Evolutionary conservation across 208 protist genomes (phyloP).

Genomic region (Phytomonas francai): DNA sequence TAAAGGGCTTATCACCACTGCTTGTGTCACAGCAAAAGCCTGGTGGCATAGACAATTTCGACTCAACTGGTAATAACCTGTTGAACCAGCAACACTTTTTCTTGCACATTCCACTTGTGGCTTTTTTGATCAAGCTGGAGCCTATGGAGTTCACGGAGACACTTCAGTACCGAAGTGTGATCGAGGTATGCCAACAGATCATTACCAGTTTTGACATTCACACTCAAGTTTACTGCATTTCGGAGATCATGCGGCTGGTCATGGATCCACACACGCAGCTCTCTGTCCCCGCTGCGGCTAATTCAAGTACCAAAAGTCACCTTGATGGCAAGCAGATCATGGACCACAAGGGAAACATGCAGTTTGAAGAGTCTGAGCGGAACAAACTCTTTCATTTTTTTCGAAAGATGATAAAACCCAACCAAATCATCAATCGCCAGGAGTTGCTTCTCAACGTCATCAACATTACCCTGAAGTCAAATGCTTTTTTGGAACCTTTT

Average conservation of each 20-base stretch:
- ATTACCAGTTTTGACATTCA: constrained; percentile 71
- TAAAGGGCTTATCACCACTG: constrained; percentile 64
- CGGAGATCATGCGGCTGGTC: constrained; percentile 75
- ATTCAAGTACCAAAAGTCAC: not conserved
- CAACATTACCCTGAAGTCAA: constrained; percentile 78
- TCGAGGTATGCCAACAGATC: constrained; percentile 70
- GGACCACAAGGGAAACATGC: not conserved
- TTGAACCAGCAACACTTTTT: constrained; percentile 15
- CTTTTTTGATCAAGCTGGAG: constrained; percentile 74
- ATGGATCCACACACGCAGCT: constrained; percentile 59
- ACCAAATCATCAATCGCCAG: constrained; percentile 86
- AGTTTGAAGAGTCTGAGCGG: constrained; percentile 17
- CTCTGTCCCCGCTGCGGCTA: constrained; percentile 5
- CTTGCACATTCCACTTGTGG: constrained; percentile 76
- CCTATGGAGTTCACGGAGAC: constrained; percentile 45
- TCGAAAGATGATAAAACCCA: constrained; percentile 79
- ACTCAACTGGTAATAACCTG: not conserved
- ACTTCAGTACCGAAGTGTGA: constrained; percentile 51
- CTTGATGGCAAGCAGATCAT: constrained; percentile 7
- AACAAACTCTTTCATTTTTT: constrained; percentile 41
- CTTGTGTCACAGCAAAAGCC: constrained; percentile 15
- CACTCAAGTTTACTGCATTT: constrained; percentile 71
- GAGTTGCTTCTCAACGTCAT: constrained; percentile 72
- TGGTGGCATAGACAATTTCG: not conserved
- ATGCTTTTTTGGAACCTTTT: constrained; percentile 71